Conservation (phyloP, 192 early-diverging fungal genomes). For the Cetraspora pellucida region DNA sequence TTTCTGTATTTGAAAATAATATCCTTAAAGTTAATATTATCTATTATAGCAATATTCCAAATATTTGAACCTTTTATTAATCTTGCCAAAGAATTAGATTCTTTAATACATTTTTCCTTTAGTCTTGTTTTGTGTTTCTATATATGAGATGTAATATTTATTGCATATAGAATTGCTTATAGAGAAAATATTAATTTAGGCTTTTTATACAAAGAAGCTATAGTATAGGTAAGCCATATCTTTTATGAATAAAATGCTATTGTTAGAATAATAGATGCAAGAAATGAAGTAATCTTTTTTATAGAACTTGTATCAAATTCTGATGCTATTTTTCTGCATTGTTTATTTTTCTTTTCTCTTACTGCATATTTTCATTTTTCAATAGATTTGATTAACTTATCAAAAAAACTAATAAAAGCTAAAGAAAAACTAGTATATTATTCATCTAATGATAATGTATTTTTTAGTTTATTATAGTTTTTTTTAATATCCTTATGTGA, state of each 20-base stretch:
- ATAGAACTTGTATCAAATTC: background rate
- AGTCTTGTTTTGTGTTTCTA: background rate
- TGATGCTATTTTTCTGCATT: background rate
- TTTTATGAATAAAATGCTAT: background rate
- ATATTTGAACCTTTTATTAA: background rate
- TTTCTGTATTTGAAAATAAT: background rate
- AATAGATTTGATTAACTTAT: background rate
- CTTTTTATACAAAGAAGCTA: background rate
- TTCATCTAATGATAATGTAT: background rate
- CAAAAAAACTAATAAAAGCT: background rate
- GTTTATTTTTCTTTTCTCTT: background rate
- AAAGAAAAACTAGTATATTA: background rate
- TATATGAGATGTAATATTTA: background rate
- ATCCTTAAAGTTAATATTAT: constrained; percentile 23
- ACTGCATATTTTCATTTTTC: background rate
- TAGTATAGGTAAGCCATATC: background rate
- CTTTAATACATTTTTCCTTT: background rate
- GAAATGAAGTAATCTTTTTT: background rate
- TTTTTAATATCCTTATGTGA: too few relatives aligned
- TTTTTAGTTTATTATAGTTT: background rate
- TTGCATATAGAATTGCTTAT: background rate
- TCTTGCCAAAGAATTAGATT: background rate
- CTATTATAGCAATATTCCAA: constrained; percentile 11
- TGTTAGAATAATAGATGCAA: constrained; percentile 1
- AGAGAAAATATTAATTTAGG: background rate